These are phyloP conservation scores for Paecilomyces dactylethromorphus DNA, from an alignment of 2,329 filamentous ascomycete species.

Conservation along the genomic window DNA sequence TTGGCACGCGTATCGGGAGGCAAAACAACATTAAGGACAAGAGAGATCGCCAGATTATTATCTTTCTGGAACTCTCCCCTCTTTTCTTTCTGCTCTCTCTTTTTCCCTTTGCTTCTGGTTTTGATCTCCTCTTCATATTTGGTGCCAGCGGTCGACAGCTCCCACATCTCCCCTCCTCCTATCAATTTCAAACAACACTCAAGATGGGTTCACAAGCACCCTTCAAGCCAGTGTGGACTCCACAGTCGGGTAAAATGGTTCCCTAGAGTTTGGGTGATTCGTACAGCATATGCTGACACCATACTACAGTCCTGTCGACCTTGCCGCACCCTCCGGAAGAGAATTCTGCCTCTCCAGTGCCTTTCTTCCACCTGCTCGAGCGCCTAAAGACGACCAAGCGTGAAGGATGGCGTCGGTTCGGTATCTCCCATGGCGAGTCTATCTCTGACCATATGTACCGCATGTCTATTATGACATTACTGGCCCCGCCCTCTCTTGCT, in stretches of 20 bases:
- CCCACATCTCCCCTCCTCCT: not conserved
- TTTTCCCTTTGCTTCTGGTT: not conserved
- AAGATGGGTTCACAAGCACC: conserved; percentile 24
- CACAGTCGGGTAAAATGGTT: conserved; percentile 24
- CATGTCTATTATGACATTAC: conserved; percentile 94
- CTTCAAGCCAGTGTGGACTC: conserved; percentile 23
- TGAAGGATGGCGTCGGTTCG: conserved; percentile 90
- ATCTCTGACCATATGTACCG: conserved; percentile 99
- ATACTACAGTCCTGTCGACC: conserved; percentile 52
- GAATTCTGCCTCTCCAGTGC: conserved; percentile 65
- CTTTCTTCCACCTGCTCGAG: conserved; percentile 92
- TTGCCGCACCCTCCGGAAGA: conserved; percentile 56
- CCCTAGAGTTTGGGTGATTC: not conserved
- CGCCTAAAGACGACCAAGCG: conserved; percentile 93
- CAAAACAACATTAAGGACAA: not conserved
- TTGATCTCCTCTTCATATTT: not conserved
- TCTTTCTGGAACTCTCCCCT: not conserved
- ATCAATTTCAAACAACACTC: not conserved
- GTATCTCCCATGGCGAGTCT: conserved; percentile 69
- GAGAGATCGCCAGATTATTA: not conserved
- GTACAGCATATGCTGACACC: not conserved
- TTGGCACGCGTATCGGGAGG: conserved; percentile 7
- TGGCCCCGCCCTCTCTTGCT: conserved; percentile 70
- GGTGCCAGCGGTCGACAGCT: not conserved
- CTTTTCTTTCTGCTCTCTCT: conserved; percentile 1